Evolutionary conservation across 1,284 basidiomycete species (phyloP).

Genomic region (Coniferiporia weirii): DNA sequence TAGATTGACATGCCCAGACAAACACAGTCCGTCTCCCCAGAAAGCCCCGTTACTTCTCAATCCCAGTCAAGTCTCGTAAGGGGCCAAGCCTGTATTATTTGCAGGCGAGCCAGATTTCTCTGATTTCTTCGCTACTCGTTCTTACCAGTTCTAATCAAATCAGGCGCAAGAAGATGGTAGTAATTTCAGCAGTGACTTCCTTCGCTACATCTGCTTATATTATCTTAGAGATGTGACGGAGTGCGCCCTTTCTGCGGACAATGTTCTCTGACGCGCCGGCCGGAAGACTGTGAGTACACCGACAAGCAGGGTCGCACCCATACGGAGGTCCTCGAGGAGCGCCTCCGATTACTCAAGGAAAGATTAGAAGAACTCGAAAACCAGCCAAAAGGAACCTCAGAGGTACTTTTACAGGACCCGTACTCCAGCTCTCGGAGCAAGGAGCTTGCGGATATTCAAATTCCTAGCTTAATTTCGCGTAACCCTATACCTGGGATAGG

Average conservation of each 20-base stretch:
- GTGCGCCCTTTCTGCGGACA: conserved; percentile 16
- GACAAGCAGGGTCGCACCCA: conserved; percentile 16
- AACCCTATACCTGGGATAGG: too few relatives aligned
- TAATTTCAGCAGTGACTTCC: not conserved
- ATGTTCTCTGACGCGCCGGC: conserved; percentile 1
- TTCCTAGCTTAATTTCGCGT: too few relatives aligned
- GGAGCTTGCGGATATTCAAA: not conserved
- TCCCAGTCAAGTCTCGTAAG: not conserved
- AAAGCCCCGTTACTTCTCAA: not conserved
- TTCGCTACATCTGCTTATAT: too few relatives aligned
- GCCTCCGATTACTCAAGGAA: conserved; percentile 6
- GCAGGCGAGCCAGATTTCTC: conserved; percentile 1
- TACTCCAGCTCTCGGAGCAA: not conserved
- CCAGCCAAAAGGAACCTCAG: not conserved
- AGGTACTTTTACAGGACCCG: conserved; percentile 11
- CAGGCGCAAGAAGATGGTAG: conserved; percentile 17
- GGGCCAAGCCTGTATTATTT: conserved; percentile 15
- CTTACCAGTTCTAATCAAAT: not conserved
- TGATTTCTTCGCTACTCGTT: not conserved
- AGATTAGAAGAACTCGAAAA: conserved; percentile 14
- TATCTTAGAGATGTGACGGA: conserved; percentile 15
- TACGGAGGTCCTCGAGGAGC: conserved; percentile 17
- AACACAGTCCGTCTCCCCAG: too few relatives aligned
- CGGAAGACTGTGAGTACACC: conserved; percentile 17
- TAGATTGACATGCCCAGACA: not conserved